Evolutionary conservation across 768 basidiomycete species (phyloP), one percentile per base, ranked within the genome.

Genomic region (Trametes maxima): DNA sequence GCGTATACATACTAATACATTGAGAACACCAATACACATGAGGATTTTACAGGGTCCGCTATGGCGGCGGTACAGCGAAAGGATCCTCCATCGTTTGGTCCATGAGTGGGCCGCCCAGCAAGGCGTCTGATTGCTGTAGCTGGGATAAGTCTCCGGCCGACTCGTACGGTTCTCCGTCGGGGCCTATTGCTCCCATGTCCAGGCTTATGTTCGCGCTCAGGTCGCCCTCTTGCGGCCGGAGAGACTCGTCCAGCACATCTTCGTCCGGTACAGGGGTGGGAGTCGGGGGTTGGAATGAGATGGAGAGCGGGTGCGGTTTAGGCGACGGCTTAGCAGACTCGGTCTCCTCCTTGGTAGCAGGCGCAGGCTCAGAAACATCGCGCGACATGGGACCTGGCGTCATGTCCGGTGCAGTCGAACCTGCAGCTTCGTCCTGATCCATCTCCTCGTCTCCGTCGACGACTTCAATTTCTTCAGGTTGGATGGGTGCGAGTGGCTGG

Each of bases 401-500:
- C 7, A 70, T 57, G n/a, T 77, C 79, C 0, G 75, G 75, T 19
- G 75, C 80, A 21, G 76, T 75, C 16, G 81, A 80, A 19, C 73
- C 71, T 5, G 72, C 57, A 10, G 71, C 67, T 62, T 89, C 89
- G 55, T 90, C 90, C 62, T 85, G 82, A 57, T 90, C 88, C 72
- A 87, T 80, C 57, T 92, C 90, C 48, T 91, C 90, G 52, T 89
- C 82, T n/a, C 79, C 83, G 36, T 92, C 92, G 0, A 84, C 85
- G 8, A 84, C 83, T 71, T 93, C 91, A 24, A 86, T 91, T 57
- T 84, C 83, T 5, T 90, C 91, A 37, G 84, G 84, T 7, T 90
- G 92, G 44, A 94, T 77, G 17, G 92, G 92, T 1, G 85, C 92
- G 24, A 94, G 79, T 14, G 91, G 90, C 67, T 90, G 89, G 66